phyloP scores from a whole-genome alignment of 139 green algal genomes.

The Ettlia oleoabundans region DNA sequence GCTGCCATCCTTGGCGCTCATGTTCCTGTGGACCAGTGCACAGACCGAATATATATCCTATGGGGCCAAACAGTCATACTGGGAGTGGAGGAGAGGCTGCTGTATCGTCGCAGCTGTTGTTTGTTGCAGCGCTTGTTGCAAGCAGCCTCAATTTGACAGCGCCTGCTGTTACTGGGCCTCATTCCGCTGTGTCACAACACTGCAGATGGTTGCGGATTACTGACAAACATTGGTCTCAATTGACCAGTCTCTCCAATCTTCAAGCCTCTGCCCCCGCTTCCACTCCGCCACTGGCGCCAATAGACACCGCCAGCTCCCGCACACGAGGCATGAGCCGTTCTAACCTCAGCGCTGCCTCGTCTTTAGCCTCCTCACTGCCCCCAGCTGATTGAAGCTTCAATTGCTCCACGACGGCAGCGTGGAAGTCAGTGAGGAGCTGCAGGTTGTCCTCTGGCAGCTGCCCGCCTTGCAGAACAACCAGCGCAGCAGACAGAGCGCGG shows the following conservation, averaged over 20 bases:
- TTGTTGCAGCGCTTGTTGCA: no score
- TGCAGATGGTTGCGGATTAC: no score
- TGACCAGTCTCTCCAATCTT: neutral
- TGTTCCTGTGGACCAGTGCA: no score
- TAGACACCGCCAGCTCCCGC: conserved; percentile 2
- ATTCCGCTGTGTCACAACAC: no score
- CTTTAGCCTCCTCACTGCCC: neutral
- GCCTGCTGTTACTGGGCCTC: no score
- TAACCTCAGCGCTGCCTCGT: neutral
- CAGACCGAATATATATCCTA: no score
- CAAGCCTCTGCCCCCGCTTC: neutral
- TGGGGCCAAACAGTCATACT: no score
- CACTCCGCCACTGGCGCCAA: neutral
- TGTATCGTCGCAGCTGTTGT: no score
- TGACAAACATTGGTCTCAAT: neutral
- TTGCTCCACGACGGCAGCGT: conserved; percentile 31
- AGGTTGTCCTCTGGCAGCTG: conserved; percentile 56
- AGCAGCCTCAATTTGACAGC: no score
- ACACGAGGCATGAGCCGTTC: neutral
- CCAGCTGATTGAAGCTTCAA: conserved; percentile 9
- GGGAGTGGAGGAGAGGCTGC: no score
- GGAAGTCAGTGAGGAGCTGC: conserved; percentile 32
- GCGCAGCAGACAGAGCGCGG: conserved; percentile 52
- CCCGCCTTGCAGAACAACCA: conserved; percentile 53
- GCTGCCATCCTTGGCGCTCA: no score